Base-by-base conservation (phyloP, 768 basidiomycete genomes). In the Leccinum sublutescens region DNA sequence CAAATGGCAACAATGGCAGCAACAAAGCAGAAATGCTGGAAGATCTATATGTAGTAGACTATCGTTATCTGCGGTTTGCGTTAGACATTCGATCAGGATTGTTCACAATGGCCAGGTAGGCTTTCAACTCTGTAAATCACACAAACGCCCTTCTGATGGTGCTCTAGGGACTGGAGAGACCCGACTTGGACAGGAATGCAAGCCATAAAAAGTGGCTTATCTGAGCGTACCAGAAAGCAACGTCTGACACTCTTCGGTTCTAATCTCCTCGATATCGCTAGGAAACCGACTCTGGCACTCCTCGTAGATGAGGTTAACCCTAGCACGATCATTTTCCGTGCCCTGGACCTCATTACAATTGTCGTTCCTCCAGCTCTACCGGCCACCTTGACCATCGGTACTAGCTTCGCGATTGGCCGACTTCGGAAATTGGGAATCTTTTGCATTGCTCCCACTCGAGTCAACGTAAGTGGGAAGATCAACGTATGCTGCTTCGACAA, bases 401-500 rank as follows among this genome's bases (percentile, higher is more conserved):
- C 95, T 2, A 93, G 93, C 68, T 98, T 99, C 66, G 91, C 97
- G 33, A 90, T 98, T 57, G 78, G 82, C 31, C 87, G 97, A 55
- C 83, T 99, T 15, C 88, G 94, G 53, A 93, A 90, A 70, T 76
- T 80, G 27, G 92, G 90, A 12, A 91, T 99, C 56, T 98, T 90
- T 78, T 99, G 97, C 73, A 98, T 98, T 61, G 94, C 97, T 1
- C 97, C 97, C 0, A 95, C 88, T 64, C 80, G 97, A 50, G 91
- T 99, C 66, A 99, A 99, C 67, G 85, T 99, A 49, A 93, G 87
- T 1, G 97, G 97, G 10, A 95, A 97, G 76, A 80, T 98, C 76
- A 98, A 98, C 64, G 88, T 98, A 10, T 94, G 94, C 67, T 98
- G 95, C 70, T 99, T 99, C 68, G 97, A 99, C 79, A 99, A 99